phyloP scores from a whole-genome alignment of 306 rosid genomes.

The Geum urbanum region DNA sequence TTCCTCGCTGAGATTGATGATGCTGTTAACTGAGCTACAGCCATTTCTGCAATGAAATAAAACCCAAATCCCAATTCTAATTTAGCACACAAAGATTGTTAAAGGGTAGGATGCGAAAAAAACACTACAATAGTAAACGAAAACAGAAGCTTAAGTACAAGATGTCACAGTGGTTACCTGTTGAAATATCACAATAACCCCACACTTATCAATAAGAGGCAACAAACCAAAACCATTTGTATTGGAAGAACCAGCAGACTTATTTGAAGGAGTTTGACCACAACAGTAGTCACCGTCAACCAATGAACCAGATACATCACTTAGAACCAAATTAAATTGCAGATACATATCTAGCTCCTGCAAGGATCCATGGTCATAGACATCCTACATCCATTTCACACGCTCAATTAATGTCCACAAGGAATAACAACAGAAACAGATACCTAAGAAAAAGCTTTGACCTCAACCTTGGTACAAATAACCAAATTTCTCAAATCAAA shows the following conservation, averaged over 20 bases:
- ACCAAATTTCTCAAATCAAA: slow-evolving; percentile 87
- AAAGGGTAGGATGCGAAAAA: not conserved
- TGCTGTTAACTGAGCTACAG: too few relatives aligned
- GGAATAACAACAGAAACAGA: slow-evolving; percentile 12
- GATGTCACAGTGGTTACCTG: slow-evolving; percentile 44
- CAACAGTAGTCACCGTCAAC: slow-evolving; percentile 88
- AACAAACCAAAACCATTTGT: slow-evolving; percentile 40
- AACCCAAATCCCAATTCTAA: too few relatives aligned
- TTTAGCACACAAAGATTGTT: too few relatives aligned
- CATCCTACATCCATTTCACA: slow-evolving; percentile 57
- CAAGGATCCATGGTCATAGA: slow-evolving; percentile 40
- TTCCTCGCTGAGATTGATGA: too few relatives aligned
- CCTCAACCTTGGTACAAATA: slow-evolving; percentile 67
- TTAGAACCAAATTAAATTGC: slow-evolving; percentile 78
- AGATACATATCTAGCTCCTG: slow-evolving; percentile 68
- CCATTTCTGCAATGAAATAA: too few relatives aligned
- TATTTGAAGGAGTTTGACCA: slow-evolving; percentile 49
- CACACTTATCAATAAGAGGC: slow-evolving; percentile 85
- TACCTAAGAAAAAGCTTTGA: slow-evolving; percentile 5
- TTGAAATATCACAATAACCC: slow-evolving; percentile 71
- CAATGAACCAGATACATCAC: slow-evolving; percentile 90
- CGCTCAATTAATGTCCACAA: slow-evolving; percentile 4
- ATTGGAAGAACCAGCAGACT: slow-evolving; percentile 32
- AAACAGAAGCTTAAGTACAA: slow-evolving; percentile 17
- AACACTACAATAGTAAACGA: not conserved